Conservation (phyloP, 2,329 filamentous ascomycete genomes). For the Didymosphaeria variabile region DNA sequence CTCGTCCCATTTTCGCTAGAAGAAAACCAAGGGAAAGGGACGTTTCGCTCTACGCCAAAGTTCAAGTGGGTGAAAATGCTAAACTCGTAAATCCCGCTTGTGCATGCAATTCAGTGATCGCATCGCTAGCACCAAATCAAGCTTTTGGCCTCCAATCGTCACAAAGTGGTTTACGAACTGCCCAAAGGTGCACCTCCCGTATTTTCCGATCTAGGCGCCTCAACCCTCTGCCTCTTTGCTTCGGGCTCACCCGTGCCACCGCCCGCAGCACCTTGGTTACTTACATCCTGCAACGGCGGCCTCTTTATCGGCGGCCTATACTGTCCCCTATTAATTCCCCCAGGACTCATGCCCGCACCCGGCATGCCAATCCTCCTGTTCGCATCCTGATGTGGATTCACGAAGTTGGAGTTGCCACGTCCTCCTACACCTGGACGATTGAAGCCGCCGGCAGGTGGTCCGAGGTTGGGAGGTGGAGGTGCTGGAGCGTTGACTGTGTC, state of each 20-base stretch:
- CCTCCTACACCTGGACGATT: slow-evolving; percentile 22
- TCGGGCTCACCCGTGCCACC: slow-evolving; percentile 42
- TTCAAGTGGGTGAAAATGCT: neutral
- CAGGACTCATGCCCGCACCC: slow-evolving; percentile 54
- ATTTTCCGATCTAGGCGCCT: slow-evolving; percentile 37
- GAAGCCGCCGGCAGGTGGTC: slow-evolving; percentile 19
- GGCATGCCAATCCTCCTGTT: slow-evolving; percentile 62
- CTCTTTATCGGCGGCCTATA: slow-evolving; percentile 57
- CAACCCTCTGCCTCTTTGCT: slow-evolving; percentile 53
- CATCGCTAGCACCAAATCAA: neutral
- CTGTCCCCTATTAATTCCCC: slow-evolving; percentile 51
- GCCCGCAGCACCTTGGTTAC: slow-evolving; percentile 50
- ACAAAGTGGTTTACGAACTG: neutral
- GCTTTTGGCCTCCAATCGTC: neutral
- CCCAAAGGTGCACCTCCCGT: neutral
- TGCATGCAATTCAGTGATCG: too few relatives aligned
- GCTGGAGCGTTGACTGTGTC: slow-evolving; percentile 43
- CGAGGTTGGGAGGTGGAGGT: slow-evolving; percentile 22
- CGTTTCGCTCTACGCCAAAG: neutral
- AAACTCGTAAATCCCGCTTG: too few relatives aligned
- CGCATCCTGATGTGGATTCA: slow-evolving; percentile 59
- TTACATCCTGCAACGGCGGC: slow-evolving; percentile 56
- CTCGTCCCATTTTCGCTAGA: neutral
- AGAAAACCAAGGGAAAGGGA: neutral
- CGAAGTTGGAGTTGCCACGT: slow-evolving; percentile 50